Evolutionary conservation across 306 rosid genomes (phyloP).

Genomic region (Cucurbita ficifolia): DNA sequence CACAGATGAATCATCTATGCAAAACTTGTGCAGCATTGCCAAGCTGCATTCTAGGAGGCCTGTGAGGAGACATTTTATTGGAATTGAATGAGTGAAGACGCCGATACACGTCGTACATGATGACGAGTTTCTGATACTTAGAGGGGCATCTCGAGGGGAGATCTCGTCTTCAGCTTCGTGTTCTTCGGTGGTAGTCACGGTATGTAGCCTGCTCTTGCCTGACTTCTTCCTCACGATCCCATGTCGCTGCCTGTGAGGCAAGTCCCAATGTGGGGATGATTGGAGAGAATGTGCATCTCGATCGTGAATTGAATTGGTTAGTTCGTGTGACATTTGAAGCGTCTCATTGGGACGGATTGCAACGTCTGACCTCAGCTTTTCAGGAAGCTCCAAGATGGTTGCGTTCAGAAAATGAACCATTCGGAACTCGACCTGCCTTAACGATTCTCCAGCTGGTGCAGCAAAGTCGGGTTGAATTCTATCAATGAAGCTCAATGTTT

Average conservation of each 20-base stretch:
- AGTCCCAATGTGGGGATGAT: conserved; percentile 46
- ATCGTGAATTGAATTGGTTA: conserved; percentile 49
- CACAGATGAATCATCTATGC: conserved; percentile 89
- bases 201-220: conserved; percentile 86
- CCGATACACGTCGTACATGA: conserved; percentile 49
- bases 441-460: conserved; percentile 88
- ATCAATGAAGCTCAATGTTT: conserved; percentile 52
- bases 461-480: conserved; percentile 80
- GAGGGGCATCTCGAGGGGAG: conserved; percentile 36
- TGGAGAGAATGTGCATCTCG: conserved; percentile 47
- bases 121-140: conserved; percentile 16
- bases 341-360: conserved; percentile 51
- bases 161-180: conserved; percentile 62
- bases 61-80: conserved; percentile 82
- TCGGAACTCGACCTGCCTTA: conserved; percentile 84
- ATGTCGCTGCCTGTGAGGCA: conserved; percentile 49
- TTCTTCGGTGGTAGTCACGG: conserved; percentile 64
- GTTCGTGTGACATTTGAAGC: conserved; percentile 44
- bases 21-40: conserved; percentile 59
- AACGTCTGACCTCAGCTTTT: conserved; percentile 49
- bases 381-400: conserved; percentile 54
- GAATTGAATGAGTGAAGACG: conserved; percentile 72
- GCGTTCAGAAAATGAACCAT: conserved; percentile 70
- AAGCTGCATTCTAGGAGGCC: conserved; percentile 91
- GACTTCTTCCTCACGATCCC: conserved; percentile 66